Base-by-base conservation (phyloP, 2,329 filamentous ascomycete species). In the Clonostachys chloroleuca region DNA sequence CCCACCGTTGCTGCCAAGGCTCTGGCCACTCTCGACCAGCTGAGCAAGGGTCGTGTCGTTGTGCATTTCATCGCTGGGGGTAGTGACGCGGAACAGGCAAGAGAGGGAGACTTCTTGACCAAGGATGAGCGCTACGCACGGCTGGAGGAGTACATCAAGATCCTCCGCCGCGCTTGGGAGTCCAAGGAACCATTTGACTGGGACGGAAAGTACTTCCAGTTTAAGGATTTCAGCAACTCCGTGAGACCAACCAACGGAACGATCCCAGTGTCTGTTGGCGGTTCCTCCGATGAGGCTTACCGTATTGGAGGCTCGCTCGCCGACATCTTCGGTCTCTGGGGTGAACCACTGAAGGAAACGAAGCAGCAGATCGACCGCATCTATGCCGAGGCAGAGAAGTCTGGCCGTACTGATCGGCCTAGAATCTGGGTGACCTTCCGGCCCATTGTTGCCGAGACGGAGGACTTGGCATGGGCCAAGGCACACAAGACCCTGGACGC, bases 391-490 rank as follows among this genome's bases (percentile, higher is more conserved):
- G 75, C 80, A 0, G 75, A 69, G n/a, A 75, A 75, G 52, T 79
- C 79, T 2, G 80, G 80, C 1, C 72, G 80, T 2, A 44, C 61
- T 13, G 79, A 83, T 51, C 64, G 73, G 0, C 80, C 80, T 7
- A 65, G 77, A 5, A 83, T 84, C 55, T 84, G 80, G 80, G 80
- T 84, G 2, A 83, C 80, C 0, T 83, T 83, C 71, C 70, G 80
- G 3, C 80, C 80, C 4, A 83, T 84, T 49, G 54, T 74, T 0
- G 80, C 80, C 1, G 79, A 83, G 62, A 83, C 80, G 0, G 80
- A 83, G 13, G 80, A 83, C 17, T 67, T 83, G 7, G 80, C 80
- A 1, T 84, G 80, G 80, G 69, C 67, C 4, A 83, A 83, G 63
- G 80, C 80, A 5, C 71, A 83, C 57, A 67, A 67, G 24, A 82